Conservation (phyloP, 306 rosid genomes). For the Gillenia trifoliata region DNA sequence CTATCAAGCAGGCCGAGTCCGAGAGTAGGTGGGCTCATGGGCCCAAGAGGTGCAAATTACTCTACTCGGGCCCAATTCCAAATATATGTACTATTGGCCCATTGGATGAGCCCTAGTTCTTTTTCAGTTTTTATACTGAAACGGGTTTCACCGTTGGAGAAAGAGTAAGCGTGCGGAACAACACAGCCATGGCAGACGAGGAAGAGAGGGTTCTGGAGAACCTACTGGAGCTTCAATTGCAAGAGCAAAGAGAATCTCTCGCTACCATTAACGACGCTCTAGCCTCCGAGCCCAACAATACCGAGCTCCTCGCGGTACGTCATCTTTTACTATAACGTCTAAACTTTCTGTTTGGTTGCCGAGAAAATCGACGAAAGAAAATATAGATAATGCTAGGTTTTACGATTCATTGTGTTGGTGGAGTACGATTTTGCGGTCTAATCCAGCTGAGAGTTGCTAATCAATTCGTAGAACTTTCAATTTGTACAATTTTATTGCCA, state of each 20-base stretch:
- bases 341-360: constrained; percentile 3
- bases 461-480: not conserved
- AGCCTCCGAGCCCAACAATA: constrained; percentile 55
- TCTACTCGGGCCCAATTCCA: not conserved
- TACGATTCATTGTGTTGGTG: not conserved
- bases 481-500: not conserved
- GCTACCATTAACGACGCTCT: constrained; percentile 62
- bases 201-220: constrained; percentile 91
- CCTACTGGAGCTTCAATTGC: constrained; percentile 77
- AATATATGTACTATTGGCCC: not conserved
- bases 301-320: constrained; percentile 66
- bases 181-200: constrained; percentile 52
- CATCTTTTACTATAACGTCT: not conserved
- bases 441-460: not conserved
- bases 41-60: not conserved
- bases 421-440: not conserved
- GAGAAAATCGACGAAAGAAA: not conserved
- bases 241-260: constrained; percentile 78
- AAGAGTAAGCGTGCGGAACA: not conserved
- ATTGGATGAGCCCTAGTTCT: not conserved
- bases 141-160: not conserved
- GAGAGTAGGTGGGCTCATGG: not conserved
- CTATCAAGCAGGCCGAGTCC: too few relatives aligned
- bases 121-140: not conserved
- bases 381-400: not conserved